phyloP scores from a whole-genome alignment of 164 flowering plant genomes.

The Nymphaea colorata region DNA sequence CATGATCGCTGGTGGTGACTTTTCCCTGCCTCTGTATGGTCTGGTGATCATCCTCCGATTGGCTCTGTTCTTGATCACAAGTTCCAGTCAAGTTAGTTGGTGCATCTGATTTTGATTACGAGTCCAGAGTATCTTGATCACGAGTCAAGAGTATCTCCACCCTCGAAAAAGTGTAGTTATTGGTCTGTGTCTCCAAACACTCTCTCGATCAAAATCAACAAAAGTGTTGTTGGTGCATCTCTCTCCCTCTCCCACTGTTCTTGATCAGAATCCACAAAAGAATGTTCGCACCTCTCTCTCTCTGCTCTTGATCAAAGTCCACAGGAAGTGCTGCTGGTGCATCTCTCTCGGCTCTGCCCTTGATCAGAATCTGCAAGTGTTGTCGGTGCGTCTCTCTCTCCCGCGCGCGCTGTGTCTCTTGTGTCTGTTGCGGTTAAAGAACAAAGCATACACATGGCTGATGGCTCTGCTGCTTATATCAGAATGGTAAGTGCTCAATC shows the following conservation, averaged over 20 bases:
- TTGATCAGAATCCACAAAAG: neutral
- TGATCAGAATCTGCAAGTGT: neutral
- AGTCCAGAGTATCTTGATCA: no score
- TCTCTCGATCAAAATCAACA: no score
- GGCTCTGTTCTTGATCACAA: neutral
- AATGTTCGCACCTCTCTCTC: neutral
- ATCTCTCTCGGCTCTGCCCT: neutral
- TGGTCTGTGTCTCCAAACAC: no score
- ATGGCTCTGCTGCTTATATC: conserved; percentile 39
- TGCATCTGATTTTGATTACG: no score
- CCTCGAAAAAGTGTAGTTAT: no score
- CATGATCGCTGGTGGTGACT: no score
- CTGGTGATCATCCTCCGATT: neutral
- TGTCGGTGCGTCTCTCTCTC: neutral
- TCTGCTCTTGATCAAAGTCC: neutral
- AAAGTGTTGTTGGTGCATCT: neutral
- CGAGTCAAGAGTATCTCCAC: no score
- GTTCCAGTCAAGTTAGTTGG: no score
- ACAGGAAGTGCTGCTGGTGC: no score
- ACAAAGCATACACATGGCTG: conserved; percentile 20
- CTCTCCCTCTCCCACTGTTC: neutral
- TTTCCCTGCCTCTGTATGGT: no score
- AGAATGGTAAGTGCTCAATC: conserved; percentile 23
- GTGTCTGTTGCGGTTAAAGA: neutral
- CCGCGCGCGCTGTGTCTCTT: neutral